These are phyloP conservation scores for Malania oleifera DNA, from an alignment of 164 flowering plant species.

Conservation along the genomic window DNA sequence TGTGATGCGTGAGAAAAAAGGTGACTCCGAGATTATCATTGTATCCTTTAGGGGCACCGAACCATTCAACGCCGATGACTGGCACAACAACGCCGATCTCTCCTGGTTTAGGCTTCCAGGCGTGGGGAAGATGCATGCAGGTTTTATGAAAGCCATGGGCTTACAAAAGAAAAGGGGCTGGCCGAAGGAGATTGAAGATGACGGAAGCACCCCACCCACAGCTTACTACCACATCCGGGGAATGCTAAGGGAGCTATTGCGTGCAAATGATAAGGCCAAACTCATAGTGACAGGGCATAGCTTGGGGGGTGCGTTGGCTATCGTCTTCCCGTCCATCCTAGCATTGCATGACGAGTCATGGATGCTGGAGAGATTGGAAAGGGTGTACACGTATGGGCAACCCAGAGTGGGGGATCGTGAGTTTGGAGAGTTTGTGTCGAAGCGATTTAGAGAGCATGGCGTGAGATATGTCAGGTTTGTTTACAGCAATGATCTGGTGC, in stretches of 20 bases:
- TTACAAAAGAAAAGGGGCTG: background rate
- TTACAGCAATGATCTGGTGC: constrained; percentile 1
- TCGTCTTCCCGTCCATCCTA: background rate
- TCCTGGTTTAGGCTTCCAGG: background rate
- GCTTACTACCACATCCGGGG: constrained; percentile 1
- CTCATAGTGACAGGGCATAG: constrained; percentile 3
- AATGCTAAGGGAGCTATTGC: background rate
- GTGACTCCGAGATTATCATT: background rate
- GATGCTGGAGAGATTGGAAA: background rate
- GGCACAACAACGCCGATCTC: background rate
- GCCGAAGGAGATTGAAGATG: background rate
- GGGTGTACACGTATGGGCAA: constrained; percentile 3
- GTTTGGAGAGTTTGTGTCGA: background rate
- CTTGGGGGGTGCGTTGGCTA: background rate
- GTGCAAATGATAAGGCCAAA: background rate
- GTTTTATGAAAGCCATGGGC: constrained; percentile 1
- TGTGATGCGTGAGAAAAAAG: background rate
- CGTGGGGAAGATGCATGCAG: constrained; percentile 1
- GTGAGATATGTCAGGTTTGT: background rate
- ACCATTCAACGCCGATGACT: background rate
- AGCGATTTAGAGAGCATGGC: background rate
- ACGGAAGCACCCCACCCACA: background rate
- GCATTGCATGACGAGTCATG: background rate
- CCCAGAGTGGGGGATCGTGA: background rate
- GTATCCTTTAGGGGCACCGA: constrained; percentile 4